Percentiles rank a stretch among this genome's conserved stretches.
Evolutionary conservation across 495 filamentous ascomycete genomes (phyloP).

Genomic region (Cercophora samala): DNA sequence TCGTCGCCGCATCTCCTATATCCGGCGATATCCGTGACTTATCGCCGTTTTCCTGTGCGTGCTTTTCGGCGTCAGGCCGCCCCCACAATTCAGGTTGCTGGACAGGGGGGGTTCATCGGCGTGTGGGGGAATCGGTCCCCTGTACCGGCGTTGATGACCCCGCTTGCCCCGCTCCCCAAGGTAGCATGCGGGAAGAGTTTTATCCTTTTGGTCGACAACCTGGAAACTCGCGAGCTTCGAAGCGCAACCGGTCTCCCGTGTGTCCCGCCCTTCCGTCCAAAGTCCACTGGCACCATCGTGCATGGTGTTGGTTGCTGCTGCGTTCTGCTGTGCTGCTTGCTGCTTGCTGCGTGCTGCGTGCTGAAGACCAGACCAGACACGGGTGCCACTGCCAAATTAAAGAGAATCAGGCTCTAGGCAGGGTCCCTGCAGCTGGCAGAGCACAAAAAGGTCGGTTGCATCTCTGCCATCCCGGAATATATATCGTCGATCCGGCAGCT

Average conservation of each 20-base stretch:
- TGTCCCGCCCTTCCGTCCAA: not conserved
- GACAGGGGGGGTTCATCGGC: not conserved
- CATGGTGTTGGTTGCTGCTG: not conserved
- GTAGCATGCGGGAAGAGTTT: conserved; percentile 19
- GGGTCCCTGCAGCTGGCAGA: conserved; percentile 12
- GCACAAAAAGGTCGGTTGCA: not conserved
- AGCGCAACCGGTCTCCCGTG: not conserved
- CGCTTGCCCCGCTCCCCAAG: conserved; percentile 17
- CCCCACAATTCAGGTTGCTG: conserved; percentile 11
- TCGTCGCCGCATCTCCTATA: not conserved
- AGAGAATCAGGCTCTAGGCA: conserved; percentile 9
- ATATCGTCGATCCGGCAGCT: conserved; percentile 13
- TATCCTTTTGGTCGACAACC: conserved; percentile 12
- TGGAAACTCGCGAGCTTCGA: conserved; percentile 1
- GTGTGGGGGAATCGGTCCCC: not conserved
- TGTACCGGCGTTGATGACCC: conserved; percentile 3
- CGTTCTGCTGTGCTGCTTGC: not conserved
- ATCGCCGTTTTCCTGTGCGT: conserved; percentile 16
- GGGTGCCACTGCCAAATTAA: conserved; percentile 1
- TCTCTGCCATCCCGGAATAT: not conserved
- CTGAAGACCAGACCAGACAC: conserved; percentile 3
- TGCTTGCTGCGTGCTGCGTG: not conserved
- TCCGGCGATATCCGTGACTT: conserved; percentile 24
- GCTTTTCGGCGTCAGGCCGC: conserved; percentile 1
- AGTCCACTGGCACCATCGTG: not conserved